phyloP scores from a whole-genome alignment of 164 flowering plant genomes.

The Piper longum region DNA sequence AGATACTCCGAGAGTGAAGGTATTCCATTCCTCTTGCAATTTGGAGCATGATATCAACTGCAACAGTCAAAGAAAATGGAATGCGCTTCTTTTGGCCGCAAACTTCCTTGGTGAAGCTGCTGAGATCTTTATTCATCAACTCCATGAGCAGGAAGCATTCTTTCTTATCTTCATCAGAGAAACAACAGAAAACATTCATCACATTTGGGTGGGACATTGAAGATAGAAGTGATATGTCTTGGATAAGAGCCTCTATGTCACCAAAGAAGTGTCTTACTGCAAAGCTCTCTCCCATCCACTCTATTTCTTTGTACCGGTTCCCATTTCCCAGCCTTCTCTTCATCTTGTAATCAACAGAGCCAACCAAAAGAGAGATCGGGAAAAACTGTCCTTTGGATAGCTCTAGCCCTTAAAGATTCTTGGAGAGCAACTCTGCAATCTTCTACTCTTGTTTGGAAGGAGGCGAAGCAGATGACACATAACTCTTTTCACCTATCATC shows the following conservation, averaged over 20 bases:
- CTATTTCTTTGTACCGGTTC: conserved; percentile 59
- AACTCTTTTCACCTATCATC: conserved; percentile 32
- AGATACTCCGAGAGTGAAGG: conserved; percentile 53
- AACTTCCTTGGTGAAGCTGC: conserved; percentile 38
- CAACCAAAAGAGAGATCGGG: conserved; percentile 40
- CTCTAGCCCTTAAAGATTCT: conserved; percentile 28
- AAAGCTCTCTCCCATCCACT: conserved; percentile 74
- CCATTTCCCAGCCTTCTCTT: conserved; percentile 54
- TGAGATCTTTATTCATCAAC: conserved; percentile 52
- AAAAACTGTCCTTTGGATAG: conserved; percentile 27
- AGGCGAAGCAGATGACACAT: conserved; percentile 5
- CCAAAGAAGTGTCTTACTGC: conserved; percentile 47
- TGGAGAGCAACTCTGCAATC: conserved; percentile 32
- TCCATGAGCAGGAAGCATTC: conserved; percentile 69
- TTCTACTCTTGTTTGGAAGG: conserved; percentile 29
- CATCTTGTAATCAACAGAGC: conserved; percentile 54
- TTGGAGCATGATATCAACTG: conserved; percentile 75
- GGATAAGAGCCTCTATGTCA: conserved; percentile 24
- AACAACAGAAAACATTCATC: conserved; percentile 40
- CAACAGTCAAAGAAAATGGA: conserved; percentile 54
- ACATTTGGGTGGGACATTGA: conserved; percentile 60
- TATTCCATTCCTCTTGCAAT: conserved; percentile 93
- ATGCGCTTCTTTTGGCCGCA: conserved; percentile 34
- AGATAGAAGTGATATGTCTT: conserved; percentile 39
- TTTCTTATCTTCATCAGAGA: conserved; percentile 61